These are phyloP conservation scores for Penicillium sp. DNA, from an alignment of 2,329 filamentous ascomycete genomes.

Conservation along the genomic window DNA sequence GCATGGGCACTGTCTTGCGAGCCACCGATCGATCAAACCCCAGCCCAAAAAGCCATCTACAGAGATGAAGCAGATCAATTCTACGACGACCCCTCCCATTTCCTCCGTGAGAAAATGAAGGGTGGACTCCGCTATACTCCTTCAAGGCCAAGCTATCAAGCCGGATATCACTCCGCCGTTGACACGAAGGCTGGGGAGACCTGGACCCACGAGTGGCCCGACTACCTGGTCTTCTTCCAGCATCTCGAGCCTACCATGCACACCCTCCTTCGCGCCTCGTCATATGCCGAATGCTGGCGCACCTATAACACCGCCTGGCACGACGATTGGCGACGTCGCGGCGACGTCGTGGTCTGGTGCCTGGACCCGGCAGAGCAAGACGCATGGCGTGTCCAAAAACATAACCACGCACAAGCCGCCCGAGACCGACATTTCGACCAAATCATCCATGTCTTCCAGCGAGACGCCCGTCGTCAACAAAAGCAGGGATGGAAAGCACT, in stretches of 20 bases:
- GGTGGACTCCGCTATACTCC: conserved; percentile 32
- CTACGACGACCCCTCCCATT: conserved; percentile 60
- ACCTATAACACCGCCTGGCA: conserved; percentile 58
- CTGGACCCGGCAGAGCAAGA: conserved; percentile 34
- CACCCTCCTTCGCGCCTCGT: conserved; percentile 38
- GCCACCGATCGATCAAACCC: conserved; percentile 66
- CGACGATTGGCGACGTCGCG: conserved; percentile 55
- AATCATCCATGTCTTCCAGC: conserved; percentile 29
- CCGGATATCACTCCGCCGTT: not conserved
- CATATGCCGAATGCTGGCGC: conserved; percentile 54
- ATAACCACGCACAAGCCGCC: conserved; percentile 16
- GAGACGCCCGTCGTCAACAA: conserved; percentile 15
- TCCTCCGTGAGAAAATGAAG: conserved; percentile 52
- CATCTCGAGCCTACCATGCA: conserved; percentile 50
- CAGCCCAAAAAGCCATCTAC: conserved; percentile 59
- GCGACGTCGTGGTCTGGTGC: conserved; percentile 60
- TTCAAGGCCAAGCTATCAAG: conserved; percentile 28
- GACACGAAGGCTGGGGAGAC: not conserved
- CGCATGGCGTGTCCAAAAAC: conserved; percentile 29
- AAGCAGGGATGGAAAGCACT: conserved; percentile 11
- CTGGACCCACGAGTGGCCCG: conserved; percentile 40
- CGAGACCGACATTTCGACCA: conserved; percentile 33
- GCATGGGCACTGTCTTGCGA: conserved; percentile 88
- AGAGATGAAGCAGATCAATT: conserved; percentile 88
- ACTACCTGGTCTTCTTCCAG: conserved; percentile 51